Evolutionary conservation across 108 stramenopile genomes (phyloP), one percentile per base, ranked within the genome.

Genomic region (Cyclostephanos tholiformis): DNA sequence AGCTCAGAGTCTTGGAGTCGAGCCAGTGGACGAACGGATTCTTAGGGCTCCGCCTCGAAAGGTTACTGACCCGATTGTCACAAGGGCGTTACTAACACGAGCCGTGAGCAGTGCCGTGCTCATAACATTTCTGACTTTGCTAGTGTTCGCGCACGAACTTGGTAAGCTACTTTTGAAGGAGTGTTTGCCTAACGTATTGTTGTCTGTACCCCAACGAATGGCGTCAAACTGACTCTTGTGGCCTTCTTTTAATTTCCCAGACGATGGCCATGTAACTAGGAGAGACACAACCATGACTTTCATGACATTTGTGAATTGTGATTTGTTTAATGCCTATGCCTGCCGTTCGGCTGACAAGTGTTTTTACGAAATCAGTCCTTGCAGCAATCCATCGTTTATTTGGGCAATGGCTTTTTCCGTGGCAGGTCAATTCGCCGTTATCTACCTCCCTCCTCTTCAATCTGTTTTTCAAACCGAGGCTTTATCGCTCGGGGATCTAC

Each of bases 211-310:
- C 16, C 27, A 13, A 58, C 32, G 4, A 58, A 38, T 22, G 36
- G 12, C 41, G n/a, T 30, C 35, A 12, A 35, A 69, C 32, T 17
- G 39, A 36, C 44, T 26, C 38, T 5, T 17, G 22, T 29, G 16
- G 20, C 13, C 19, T 57, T 32, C 29, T 57, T 43, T 32, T 14
- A 10, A n/a, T 36, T 50, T 46, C 23, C 8, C 43, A 65, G 91
- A 95, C 36, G 91, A 91, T 64, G 89, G 88, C 20, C 78, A 77
- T 29, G 84, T 91, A n/a, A 88, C 91, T 9, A 74, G 89, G 38
- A 83, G 97, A 59, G 97, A 97, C 62, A 97, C 97, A 13, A 97
- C 97, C 35, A 97, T 99, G 97, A 99, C 98, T 16, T 98, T 98
- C 85, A 98, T 97, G 88, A 96, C 95, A 8, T 97, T 98, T 81